phyloP scores from a whole-genome alignment of 75 land plant species.

The Isoetes taiwanensis region DNA sequence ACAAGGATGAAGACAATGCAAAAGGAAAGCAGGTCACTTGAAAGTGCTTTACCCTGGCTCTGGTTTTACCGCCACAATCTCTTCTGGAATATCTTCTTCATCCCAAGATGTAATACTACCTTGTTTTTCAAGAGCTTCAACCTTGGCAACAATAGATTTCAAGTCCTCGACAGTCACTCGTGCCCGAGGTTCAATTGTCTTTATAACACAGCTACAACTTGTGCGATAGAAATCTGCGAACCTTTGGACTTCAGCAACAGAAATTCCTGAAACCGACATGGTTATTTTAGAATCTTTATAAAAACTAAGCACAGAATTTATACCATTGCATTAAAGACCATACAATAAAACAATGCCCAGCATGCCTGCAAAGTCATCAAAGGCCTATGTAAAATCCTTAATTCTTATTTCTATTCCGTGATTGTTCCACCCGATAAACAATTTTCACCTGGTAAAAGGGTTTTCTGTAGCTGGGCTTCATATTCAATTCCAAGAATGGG shows the following conservation, averaged over 20 bases:
- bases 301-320: not conserved
- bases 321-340: too few species aligned
- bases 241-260: conserved; percentile 56
- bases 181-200: conserved; percentile 70
- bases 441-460: conserved; percentile 73
- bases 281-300: not conserved
- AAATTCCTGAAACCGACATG: conserved; percentile 39
- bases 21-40: too few species aligned
- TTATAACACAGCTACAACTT: conserved; percentile 73
- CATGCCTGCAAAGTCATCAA: not conserved
- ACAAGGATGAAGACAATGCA: too few species aligned
- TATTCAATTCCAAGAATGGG: conserved; percentile 92
- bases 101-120: conserved; percentile 66
- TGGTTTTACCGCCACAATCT: conserved; percentile 60
- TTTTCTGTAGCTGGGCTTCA: conserved; percentile 89
- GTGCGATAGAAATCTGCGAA: conserved; percentile 46
- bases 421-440: not conserved
- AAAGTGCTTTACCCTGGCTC: conserved; percentile 84
- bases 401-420: too few species aligned
- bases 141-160: conserved; percentile 41
- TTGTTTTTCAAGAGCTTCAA: conserved; percentile 47
- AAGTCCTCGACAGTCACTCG: conserved; percentile 55
- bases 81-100: conserved; percentile 85
- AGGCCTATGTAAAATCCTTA: not conserved
- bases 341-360: too few species aligned